These are phyloP conservation scores for Chalaropsis thielavioides DNA, from an alignment of 2,329 filamentous ascomycete species.

Conservation along the genomic window DNA sequence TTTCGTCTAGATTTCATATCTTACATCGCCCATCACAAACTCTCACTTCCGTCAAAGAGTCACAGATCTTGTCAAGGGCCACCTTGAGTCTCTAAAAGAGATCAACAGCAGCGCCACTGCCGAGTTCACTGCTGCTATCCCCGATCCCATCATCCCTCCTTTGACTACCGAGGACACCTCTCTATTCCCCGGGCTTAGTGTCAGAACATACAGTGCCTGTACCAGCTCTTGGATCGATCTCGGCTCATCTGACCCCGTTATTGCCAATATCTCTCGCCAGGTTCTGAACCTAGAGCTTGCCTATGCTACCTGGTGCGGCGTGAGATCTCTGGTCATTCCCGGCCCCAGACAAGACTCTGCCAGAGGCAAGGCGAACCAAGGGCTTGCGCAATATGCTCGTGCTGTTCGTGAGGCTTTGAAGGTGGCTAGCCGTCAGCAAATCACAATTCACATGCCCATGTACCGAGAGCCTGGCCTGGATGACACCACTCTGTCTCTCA, in stretches of 20 bases:
- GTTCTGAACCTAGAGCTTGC: conserved; percentile 81
- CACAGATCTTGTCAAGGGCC: conserved; percentile 42
- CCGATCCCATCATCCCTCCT: conserved; percentile 47
- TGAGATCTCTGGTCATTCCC: conserved; percentile 66
- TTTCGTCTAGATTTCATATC: conserved; percentile 53
- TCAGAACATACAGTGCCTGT: conserved; percentile 61
- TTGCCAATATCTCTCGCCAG: conserved; percentile 77
- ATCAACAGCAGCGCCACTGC: conserved; percentile 28
- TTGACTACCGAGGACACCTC: conserved; percentile 68
- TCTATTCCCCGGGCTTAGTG: conserved; percentile 50
- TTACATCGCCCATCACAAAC: conserved; percentile 67
- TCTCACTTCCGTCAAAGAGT: conserved; percentile 55
- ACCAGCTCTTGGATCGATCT: conserved; percentile 91
- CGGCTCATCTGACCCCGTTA: conserved; percentile 64
- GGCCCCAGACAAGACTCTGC: conserved; percentile 56
- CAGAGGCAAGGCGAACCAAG: conserved; percentile 34
- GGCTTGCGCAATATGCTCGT: conserved; percentile 64
- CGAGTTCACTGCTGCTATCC: conserved; percentile 32
- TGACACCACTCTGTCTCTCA: conserved; percentile 38
- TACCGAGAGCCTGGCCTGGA: conserved; percentile 54
- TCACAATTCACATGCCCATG: conserved; percentile 75
- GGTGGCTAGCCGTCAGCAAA: conserved; percentile 59
- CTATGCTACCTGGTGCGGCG: conserved; percentile 90
- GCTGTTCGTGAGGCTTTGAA: conserved; percentile 67
- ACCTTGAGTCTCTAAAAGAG: conserved; percentile 35